Percentiles rank a stretch among this genome's conserved stretches.
Evolutionary conservation across 2,329 filamentous ascomycete species (phyloP).

Genomic region (Tolypocladium capitatum): DNA sequence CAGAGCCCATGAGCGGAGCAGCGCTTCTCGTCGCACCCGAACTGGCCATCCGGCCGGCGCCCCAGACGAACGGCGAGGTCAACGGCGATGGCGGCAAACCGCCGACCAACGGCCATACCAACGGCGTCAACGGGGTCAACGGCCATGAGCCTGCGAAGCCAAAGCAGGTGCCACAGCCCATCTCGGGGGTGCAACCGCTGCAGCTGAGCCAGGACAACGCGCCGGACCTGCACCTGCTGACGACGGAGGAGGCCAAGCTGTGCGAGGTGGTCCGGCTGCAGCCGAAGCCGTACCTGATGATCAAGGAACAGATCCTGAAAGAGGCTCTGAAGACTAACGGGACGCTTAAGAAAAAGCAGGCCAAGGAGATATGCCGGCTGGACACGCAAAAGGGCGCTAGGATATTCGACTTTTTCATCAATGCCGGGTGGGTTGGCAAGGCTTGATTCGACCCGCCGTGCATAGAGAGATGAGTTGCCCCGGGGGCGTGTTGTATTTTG

Average conservation of each 20-base stretch:
- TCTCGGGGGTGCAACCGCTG: slow-evolving; percentile 50
- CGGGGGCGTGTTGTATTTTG: background rate
- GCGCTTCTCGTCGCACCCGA: slow-evolving; percentile 69
- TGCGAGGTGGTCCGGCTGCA: slow-evolving; percentile 75
- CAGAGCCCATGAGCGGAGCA: slow-evolving; percentile 61
- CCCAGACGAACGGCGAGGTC: slow-evolving; percentile 18
- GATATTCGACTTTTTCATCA: slow-evolving; percentile 91
- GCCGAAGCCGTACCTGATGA: slow-evolving; percentile 87
- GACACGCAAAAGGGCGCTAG: slow-evolving; percentile 75
- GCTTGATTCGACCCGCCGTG: slow-evolving; percentile 32
- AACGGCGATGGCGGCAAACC: slow-evolving; percentile 40
- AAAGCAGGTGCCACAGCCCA: slow-evolving; percentile 40
- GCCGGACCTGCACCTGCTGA: slow-evolving; percentile 74
- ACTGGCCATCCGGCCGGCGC: slow-evolving; percentile 46
- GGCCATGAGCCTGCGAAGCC: slow-evolving; percentile 25
- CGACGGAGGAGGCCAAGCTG: slow-evolving; percentile 70
- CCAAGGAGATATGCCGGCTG: slow-evolving; percentile 70
- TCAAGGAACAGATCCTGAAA: slow-evolving; percentile 85
- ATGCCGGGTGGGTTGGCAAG: slow-evolving; percentile 83
- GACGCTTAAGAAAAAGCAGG: slow-evolving; percentile 83
- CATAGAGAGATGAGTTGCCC: background rate
- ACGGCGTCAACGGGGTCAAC: slow-evolving; percentile 31
- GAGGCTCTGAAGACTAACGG: slow-evolving; percentile 86
- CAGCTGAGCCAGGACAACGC: slow-evolving; percentile 62
- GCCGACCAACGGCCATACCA: slow-evolving; percentile 39